Evolutionary conservation across 2,329 filamentous ascomycete genomes (phyloP).

Genomic region (Stagonosporopsis rhizophila): DNA sequence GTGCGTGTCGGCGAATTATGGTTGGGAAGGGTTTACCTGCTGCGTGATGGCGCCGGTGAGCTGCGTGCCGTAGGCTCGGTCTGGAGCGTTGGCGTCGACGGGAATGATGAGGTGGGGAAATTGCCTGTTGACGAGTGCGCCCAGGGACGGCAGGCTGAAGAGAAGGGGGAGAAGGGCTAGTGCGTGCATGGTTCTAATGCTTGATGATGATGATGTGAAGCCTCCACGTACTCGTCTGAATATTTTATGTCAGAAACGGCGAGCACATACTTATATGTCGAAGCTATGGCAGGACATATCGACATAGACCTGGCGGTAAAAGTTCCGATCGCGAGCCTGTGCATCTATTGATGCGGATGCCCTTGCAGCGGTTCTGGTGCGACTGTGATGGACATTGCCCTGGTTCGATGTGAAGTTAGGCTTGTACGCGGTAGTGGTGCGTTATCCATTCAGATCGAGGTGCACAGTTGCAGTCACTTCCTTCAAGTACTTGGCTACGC

Average conservation of each 20-base stretch:
- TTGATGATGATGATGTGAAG: not conserved
- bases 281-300: not conserved
- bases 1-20: not conserved
- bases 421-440: not conserved
- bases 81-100: conserved; percentile 29
- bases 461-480: not conserved
- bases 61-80: conserved; percentile 33
- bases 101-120: conserved; percentile 48
- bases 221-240: not conserved
- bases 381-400: conserved; percentile 7
- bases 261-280: conserved; percentile 15
- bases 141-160: conserved; percentile 21
- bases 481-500: no score
- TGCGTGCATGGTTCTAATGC: conserved; percentile 28
- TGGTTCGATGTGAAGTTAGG: not conserved
- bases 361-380: conserved; percentile 22
- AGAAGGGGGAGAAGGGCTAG: conserved; percentile 28
- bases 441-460: not conserved
- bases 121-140: conserved; percentile 26
- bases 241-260: not conserved
- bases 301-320: not conserved
- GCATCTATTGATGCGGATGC: conserved; percentile 8
- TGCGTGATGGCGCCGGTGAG: conserved; percentile 30
- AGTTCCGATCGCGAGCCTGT: not conserved
- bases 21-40: conserved; percentile 12